Evolutionary conservation across 2,329 filamentous ascomycete genomes (phyloP), one percentile per base, ranked within the genome.

Genomic region (Penicillium sp.): DNA sequence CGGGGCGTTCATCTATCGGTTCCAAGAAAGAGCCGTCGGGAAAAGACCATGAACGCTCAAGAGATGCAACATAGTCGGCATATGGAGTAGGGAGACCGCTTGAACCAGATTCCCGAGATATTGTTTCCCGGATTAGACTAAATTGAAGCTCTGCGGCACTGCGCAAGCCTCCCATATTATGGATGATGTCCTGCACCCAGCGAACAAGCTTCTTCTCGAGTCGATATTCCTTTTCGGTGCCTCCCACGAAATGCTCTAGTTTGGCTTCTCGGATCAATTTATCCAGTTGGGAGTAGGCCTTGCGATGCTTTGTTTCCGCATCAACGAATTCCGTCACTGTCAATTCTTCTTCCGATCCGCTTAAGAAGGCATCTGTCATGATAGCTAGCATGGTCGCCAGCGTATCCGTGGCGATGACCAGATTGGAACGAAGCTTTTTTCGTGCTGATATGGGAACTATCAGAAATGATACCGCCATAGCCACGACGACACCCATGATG

Each of bases 101-200:
- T 43, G 51, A 55, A 26, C 47, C 62, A 55, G 54, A 63, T 46
- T 58, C 53, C 50, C 59, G 33, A 46, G 64, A 58, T 31, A 68
- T 66, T 1, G 73, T 79, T 69, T 94, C 89, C 57, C 87, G 86
- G 31, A 96, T 79, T 29, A 97, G 81, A 15, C 88, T 84, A 68
- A 97, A 96, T 67, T 99, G 93, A 22, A 92, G 92, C 55, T 89
- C 84, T 25, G 94, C 90, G 31, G 94, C 92, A 77, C 92, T 96
- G 61, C 92, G 84, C 67, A 99, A 77, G 7, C 93, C 94, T 71
- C 93, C 92, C 61, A 97, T 88, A 61, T 91, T 92, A 70, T 97
- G 92, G 4, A 90, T 87, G 26, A 97, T 81, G 45, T 85, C 86
- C 70, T 96, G 90, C 66, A 97, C 84, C 62, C 90, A 93, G 67